phyloP scores from a whole-genome alignment of 192 early-diverging fungal species.

The Coemansia nantahalensis region DNA sequence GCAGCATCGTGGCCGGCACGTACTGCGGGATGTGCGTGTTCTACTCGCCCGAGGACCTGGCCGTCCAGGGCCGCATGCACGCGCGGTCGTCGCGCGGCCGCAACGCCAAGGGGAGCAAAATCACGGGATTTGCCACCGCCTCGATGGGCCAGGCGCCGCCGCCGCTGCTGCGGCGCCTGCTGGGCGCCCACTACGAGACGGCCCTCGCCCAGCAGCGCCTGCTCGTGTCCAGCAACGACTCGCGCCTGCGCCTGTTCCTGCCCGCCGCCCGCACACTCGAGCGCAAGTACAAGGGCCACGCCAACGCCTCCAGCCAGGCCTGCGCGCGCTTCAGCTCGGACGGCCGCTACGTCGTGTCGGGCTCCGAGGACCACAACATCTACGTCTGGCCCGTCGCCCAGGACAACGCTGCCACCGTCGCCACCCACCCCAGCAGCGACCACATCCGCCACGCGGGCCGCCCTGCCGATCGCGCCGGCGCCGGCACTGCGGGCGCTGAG shows the following conservation, averaged over 20 bases:
- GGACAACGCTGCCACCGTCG: constrained; percentile 51
- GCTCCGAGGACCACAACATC: constrained; percentile 74
- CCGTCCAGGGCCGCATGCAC: constrained; percentile 81
- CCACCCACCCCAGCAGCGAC: constrained; percentile 37
- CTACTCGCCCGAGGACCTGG: constrained; percentile 74
- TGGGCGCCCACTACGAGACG: constrained; percentile 6
- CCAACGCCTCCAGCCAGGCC: constrained; percentile 68
- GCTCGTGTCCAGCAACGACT: constrained; percentile 73
- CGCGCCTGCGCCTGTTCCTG: constrained; percentile 75
- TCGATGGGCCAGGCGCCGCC: constrained; percentile 23
- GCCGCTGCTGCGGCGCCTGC: constrained; percentile 53
- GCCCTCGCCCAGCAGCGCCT: constrained; percentile 15
- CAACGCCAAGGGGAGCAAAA: constrained; percentile 67
- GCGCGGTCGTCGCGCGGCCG: constrained; percentile 59
- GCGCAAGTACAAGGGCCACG: constrained; percentile 78
- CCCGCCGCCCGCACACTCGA: constrained; percentile 72
- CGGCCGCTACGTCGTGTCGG: constrained; percentile 76
- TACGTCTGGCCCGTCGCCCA: constrained; percentile 65
- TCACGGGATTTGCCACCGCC: constrained; percentile 70
- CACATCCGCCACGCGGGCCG: constrained; percentile 30
- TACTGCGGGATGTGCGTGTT: constrained; percentile 76
- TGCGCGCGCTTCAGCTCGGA: constrained; percentile 75
- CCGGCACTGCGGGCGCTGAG: constrained; percentile 13
- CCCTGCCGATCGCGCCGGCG: constrained; percentile 8
- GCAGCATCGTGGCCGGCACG: constrained; percentile 71